Base-by-base conservation (phyloP, 129 eudicot species). In the Pittosporum tobira region DNA sequence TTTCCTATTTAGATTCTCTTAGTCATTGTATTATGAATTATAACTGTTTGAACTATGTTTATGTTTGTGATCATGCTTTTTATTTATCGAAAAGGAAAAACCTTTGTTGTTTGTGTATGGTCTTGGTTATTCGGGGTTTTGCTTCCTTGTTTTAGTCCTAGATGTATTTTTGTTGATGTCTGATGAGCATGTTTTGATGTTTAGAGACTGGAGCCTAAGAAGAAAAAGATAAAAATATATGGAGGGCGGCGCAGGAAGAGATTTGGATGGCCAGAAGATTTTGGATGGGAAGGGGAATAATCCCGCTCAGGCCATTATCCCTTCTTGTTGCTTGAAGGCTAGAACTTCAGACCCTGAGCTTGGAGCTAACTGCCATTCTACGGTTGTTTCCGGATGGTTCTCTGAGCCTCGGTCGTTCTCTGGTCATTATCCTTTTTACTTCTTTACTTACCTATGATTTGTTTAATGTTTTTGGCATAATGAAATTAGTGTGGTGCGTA, bases 341-440 rank as follows among this genome's bases (percentile, higher is more conserved):
- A 71, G 55, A 67, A 84, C 81, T 54, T 71, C 77, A 40, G 72
- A 71, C 29, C 87, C 90, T 25, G 90, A 78, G 58, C 70, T 75
- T 48, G 94, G 78, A 51, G 89, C 85, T 50, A 80, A 71, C 29
- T 80, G 95, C 69, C 95, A 90, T 61, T 71, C 88, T 40, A 91
- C 95, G 0, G 94, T 87, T 71, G 87, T 87, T 71, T 83, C 98
- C 3, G 99, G 99, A 69, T 91, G 99, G 99, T 91, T 91, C 77
- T 74, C 96, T 19, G 75, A 66, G 55, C 71, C 53, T 22, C 78
- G 60, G 57, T 69, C 64, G 46, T 54, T 73, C 59, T 63, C 82
- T 48, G 95, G 95, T 89, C 27, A 52, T 61, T 72, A 75, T 55
- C 25, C 50, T 61, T 20, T 64, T 30, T 21, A 31, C 46, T 57